phyloP scores from a whole-genome alignment of 768 basidiomycete species.

The Macrolepiota albuminosa region DNA sequence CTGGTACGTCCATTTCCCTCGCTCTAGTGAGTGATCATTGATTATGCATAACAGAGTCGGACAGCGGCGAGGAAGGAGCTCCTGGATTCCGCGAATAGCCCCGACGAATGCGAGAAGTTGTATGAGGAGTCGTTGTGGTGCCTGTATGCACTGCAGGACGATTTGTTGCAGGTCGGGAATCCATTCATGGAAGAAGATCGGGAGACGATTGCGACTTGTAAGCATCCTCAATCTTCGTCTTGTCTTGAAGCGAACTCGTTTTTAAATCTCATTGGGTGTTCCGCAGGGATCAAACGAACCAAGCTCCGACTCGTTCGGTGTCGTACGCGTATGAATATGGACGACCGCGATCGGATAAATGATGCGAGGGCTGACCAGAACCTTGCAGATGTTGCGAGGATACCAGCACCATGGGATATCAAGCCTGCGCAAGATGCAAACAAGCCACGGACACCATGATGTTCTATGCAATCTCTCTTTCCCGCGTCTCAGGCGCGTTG shows the following conservation, averaged over 20 bases:
- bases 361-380: conserved; percentile 80
- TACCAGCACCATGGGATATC: conserved; percentile 70
- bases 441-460: conserved; percentile 11
- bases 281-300: conserved; percentile 76
- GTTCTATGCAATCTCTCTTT: neutral
- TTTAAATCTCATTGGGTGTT: neutral
- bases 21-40: neutral
- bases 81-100: conserved; percentile 66
- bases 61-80: conserved; percentile 90
- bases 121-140: conserved; percentile 97
- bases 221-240: conserved; percentile 20
- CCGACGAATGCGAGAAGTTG: conserved; percentile 85
- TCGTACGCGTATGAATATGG: conserved; percentile 74
- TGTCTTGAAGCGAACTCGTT: neutral
- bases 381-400: conserved; percentile 64
- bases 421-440: conserved; percentile 27
- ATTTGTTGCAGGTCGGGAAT: conserved; percentile 74
- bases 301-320: conserved; percentile 80
- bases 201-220: conserved; percentile 73
- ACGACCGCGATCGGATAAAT: conserved; percentile 61
- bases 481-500: neutral
- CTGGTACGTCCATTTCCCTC: conserved; percentile 25
- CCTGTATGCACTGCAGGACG: conserved; percentile 87
- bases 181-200: conserved; percentile 84
- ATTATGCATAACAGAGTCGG: conserved; percentile 58